Evolutionary conservation across 257 asterid species (phyloP).

Genomic region (Petrea volubilis): DNA sequence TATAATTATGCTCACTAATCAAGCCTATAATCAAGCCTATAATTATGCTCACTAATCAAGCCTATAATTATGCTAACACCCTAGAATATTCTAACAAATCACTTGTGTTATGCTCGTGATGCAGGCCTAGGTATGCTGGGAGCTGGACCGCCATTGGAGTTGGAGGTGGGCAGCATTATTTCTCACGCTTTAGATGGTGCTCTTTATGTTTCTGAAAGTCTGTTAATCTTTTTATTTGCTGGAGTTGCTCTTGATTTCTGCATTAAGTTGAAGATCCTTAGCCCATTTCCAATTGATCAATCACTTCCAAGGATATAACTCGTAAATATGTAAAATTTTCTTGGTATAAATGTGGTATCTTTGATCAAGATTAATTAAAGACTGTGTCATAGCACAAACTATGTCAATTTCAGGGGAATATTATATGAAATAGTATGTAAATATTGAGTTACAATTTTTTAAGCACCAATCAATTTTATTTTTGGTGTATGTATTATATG

Average conservation of each 20-base stretch:
- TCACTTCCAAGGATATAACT: constrained; percentile 33
- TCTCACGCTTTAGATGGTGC: constrained; percentile 62
- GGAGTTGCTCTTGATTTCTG: constrained; percentile 81
- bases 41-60: no score
- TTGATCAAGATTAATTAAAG: no score
- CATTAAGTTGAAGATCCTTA: constrained; percentile 69
- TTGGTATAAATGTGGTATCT: not conserved
- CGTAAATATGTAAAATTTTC: not conserved
- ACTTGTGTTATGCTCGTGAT: constrained; percentile 19
- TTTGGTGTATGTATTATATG: no score
- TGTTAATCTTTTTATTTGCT: constrained; percentile 76
- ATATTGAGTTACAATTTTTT: no score
- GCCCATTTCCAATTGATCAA: constrained; percentile 71
- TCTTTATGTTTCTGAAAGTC: constrained; percentile 67
- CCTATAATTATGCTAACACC: no score
- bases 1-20: no score
- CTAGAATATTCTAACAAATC: no score
- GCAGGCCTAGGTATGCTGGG: constrained; percentile 80
- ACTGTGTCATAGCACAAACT: no score
- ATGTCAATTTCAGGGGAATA: no score
- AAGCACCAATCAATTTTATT: no score
- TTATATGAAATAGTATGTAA: no score
- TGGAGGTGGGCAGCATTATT: constrained; percentile 53
- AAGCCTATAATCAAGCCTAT: no score
- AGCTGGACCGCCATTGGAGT: constrained; percentile 58